Base-by-base conservation (phyloP, 768 basidiomycete genomes). In the Rhizopogon rudus region DNA sequence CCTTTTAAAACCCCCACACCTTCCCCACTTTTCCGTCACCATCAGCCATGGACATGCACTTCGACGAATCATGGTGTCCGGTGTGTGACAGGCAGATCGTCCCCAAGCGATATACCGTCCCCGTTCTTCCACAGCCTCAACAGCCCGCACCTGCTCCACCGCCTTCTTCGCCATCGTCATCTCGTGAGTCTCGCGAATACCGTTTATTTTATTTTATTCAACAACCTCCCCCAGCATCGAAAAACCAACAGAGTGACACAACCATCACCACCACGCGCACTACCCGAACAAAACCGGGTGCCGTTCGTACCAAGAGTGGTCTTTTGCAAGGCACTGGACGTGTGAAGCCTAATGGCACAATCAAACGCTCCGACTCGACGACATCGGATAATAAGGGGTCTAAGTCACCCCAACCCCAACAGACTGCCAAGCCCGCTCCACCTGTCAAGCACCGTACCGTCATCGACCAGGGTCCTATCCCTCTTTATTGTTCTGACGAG, bases 401-500 rank as follows among this genome's bases (percentile, higher is more conserved):
- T 33, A 13, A 52, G 43, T 45, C 63, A 1, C 66, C 58, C 31
- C 66, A 63, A 25, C 55, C 48, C 17, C 59, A 57, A 20, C 52
- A 66, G 3, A 57, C 65, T 42, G 10, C 64, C 17, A 66, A 63
- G 35, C 64, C 70, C 10, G 51, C 74, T 17, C 42, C 66, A n/a
- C 73, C 73, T 2, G 56, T 74, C 43, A 81, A 81, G 65, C 76
- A 80, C 42, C 83, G 83, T 44, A 82, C 83, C 10, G 76, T 90
- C 71, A 91, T 91, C 72, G 88, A 90, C 73, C 88, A 88, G 67
- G 77, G 77, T 1, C 89, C 88, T n/a, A 83, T 81, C 1, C 89
- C 89, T 17, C 79, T 92, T 56, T 92, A 93, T 73, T 93, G 90
- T 71, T 91, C 89, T 1, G 87, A 89, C 58, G 80, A 86, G 63